Evolutionary conservation across 257 asterid genomes (phyloP), one percentile per base, ranked within the genome.

Genomic region (Fraxinus pennsylvanica): DNA sequence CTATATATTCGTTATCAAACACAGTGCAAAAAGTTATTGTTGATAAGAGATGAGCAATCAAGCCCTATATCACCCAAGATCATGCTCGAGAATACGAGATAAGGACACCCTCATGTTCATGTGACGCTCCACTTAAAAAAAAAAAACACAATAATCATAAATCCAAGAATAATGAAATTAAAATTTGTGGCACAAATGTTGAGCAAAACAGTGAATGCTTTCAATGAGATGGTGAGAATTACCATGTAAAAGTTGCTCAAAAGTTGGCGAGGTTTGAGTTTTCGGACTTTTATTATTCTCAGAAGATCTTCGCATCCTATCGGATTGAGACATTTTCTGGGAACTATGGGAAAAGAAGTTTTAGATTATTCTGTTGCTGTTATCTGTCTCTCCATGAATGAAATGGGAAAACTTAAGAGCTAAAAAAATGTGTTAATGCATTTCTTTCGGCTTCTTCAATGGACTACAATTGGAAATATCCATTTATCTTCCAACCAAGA

Each of bases 161-260:
- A 45, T 45, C 54, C 54, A 45, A 45, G 54, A 45, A 45, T 45
- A 45, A 45, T 3, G 57, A 47, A 47, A 47, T 13, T 47, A 47
- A 14, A 47, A 13, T 14, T 47, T 13, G 19, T 47, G n/a, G 57
- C n/a, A 47, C 57, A 47, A 47, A 47, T 47, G n/a, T 47, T 47
- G 0, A 15, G n/a, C n/a, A 1, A 14, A 47, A 15, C 19, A 14
- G 57, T 47, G 6, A 47, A 47, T 47, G n/a, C 57, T 13, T 3
- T 41, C 15, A 52, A 19, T 3, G 65, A 54, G 27, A 54, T 21
- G 0, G 30, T 59, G 12, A 65, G 32, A 74, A 63, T 15, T 79
- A 91, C 97, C 97, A 82, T 84, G 88, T 4, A 89, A 85, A 72
- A 85, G 84, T 66, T 89, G 98, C 66, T 88, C 96, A 83, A 87